Evolutionary conservation across 805 yeast species (phyloP), one percentile per base, ranked within the genome.

Genomic region (Ogataea parapolymorpha): DNA sequence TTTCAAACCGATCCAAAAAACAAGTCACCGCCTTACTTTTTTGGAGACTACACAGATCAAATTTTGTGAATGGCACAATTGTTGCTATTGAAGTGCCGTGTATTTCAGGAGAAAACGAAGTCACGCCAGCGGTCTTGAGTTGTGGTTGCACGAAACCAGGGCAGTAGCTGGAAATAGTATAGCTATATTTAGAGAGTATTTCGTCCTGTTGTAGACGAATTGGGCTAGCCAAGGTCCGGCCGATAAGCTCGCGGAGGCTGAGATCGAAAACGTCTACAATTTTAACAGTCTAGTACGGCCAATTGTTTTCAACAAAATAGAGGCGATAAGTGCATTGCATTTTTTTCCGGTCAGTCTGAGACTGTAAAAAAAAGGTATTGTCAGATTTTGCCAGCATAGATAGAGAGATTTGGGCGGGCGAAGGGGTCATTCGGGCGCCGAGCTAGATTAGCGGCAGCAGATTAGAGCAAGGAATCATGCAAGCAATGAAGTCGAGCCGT

Each of bases 1-100:
- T 37, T 37, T 37, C 25, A 31, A 13, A 17, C 24, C 33, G 33
- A 18, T 5, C 33, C 25, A 23, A 15, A 26, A 25, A 25, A 25
- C 14, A 20, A 13, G 16, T 29, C 33, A 17, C 25, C 33, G 33
- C 33, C 25, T 17, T 30, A 13, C 14, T 17, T 22, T 17, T 29
- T 35, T 28, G 22, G 33, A 8, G 34, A 22, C 26, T 17, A 23
- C 33, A 36, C 34, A 36, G 22, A 13, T 29, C 17, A 15, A 15
- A 29, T 16, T 29, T 17, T 29, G 32, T 29, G 20, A 15, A 15
- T 16, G 15, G 22, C 20, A 8, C 15, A 8, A 29, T 29, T 29
- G 22, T 29, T 29, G 32, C 32, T 29, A 17, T 8, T 3, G 7
- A n/a, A 11, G 22, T 16, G 32, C 32, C 13, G 32, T 16, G 20